Percentiles rank a stretch among this genome's conserved stretches.
Conservation (phyloP, 129 eudicot species). For the Calendula officinalis region DNA sequence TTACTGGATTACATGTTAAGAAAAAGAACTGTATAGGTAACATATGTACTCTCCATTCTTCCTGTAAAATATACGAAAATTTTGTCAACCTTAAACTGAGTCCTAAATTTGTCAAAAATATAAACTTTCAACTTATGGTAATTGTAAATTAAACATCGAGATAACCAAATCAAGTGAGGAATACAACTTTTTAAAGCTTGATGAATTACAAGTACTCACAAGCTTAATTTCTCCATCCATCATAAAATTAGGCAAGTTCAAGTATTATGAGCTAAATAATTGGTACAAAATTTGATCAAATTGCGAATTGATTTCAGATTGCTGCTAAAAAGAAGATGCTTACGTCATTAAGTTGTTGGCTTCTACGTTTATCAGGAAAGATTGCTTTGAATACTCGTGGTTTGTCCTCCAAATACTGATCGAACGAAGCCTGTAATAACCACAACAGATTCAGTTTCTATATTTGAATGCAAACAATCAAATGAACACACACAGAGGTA, state of each 20-base stretch:
- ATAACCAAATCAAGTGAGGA: too few relatives aligned
- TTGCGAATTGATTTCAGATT: background rate
- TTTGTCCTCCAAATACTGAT: constrained; percentile 81
- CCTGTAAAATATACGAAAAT: constrained; percentile 37
- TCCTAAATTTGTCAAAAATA: too few relatives aligned
- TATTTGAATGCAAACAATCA: background rate
- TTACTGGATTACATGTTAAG: constrained; percentile 60
- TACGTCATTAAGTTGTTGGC: constrained; percentile 74
- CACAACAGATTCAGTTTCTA: constrained; percentile 6
- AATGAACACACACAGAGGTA: constrained; percentile 4
- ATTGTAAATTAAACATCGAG: too few relatives aligned
- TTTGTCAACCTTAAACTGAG: too few relatives aligned
- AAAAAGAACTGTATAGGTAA: constrained; percentile 79
- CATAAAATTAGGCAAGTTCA: background rate
- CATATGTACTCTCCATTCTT: constrained; percentile 95
- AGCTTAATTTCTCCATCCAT: background rate
- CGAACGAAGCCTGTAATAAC: constrained; percentile 71
- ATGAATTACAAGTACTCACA: background rate
- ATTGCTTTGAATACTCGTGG: constrained; percentile 79
- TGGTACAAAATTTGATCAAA: background rate
- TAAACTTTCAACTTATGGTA: too few relatives aligned
- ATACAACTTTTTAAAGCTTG: too few relatives aligned
- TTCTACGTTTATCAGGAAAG: constrained; percentile 76
- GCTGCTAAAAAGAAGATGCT: background rate
- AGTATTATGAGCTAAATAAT: background rate